These are phyloP conservation scores for Suillus clintonianus DNA, from an alignment of 768 basidiomycete genomes.

Conservation along the genomic window DNA sequence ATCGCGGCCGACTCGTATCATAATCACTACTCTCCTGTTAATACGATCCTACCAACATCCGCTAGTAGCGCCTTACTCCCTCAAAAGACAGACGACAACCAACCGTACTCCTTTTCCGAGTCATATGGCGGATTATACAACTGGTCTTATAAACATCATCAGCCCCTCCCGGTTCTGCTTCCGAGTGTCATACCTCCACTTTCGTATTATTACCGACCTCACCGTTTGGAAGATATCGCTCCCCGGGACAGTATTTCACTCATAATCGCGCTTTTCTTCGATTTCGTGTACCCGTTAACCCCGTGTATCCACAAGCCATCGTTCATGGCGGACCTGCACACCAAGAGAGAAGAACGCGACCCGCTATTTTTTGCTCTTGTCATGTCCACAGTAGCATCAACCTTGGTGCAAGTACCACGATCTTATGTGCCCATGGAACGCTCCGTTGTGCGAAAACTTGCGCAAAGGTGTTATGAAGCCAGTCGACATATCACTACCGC, in stretches of 20 bases:
- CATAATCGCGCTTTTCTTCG: conserved; percentile 88
- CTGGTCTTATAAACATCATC: conserved; percentile 72
- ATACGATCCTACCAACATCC: conserved; percentile 33
- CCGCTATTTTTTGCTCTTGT: conserved; percentile 90
- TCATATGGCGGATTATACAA: conserved; percentile 65
- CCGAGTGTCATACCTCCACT: conserved; percentile 57
- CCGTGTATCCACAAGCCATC: conserved; percentile 91
- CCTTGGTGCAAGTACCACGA: conserved; percentile 84
- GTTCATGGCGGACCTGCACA: conserved; percentile 87
- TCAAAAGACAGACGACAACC: conserved; percentile 48
- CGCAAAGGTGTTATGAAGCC: conserved; percentile 79
- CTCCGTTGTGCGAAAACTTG: conserved; percentile 80
- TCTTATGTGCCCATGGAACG: conserved; percentile 89
- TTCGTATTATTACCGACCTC: conserved; percentile 71
- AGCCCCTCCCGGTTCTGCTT: conserved; percentile 43
- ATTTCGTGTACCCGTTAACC: conserved; percentile 90
- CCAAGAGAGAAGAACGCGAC: conserved; percentile 79
- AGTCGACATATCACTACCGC: conserved; percentile 79
- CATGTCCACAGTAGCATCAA: conserved; percentile 86
- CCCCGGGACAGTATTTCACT: conserved; percentile 79
- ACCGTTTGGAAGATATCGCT: conserved; percentile 79
- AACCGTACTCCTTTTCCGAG: conserved; percentile 45
- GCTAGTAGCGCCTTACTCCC: conserved; percentile 31
- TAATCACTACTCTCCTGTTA: conserved; percentile 49
- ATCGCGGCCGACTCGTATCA: conserved; percentile 72